Conservation (phyloP, 192 early-diverging fungal genomes). For the Helicostylum pulchrum region DNA sequence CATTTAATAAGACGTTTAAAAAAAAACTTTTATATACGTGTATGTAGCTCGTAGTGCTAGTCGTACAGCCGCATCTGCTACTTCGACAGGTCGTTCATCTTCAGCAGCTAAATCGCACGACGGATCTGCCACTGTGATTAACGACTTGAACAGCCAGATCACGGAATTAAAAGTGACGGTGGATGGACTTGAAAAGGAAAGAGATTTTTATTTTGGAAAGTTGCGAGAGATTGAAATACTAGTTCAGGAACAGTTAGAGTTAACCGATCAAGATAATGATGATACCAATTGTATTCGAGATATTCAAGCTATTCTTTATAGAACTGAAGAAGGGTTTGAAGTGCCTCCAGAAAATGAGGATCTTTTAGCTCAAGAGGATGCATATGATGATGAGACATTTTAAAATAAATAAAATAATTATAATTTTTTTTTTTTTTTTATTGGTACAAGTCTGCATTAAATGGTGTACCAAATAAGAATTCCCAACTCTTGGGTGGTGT, state of each 20-base stretch:
- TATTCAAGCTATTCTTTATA: conserved; percentile 90
- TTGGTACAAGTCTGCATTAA: conserved; percentile 50
- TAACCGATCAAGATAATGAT: conserved; percentile 36
- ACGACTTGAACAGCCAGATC: conserved; percentile 74
- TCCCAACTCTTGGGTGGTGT: conserved; percentile 54
- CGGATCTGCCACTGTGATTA: conserved; percentile 55
- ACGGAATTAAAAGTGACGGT: conserved; percentile 82
- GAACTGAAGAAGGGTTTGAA: conserved; percentile 84
- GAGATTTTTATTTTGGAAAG: conserved; percentile 97
- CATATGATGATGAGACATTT: conserved; percentile 63
- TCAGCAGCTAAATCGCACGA: conserved; percentile 18
- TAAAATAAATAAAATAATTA: conserved; percentile 30
- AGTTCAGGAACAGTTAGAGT: conserved; percentile 70
- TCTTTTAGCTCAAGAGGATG: conserved; percentile 29
- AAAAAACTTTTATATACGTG: too few species aligned
- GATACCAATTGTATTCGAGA: conserved; percentile 59
- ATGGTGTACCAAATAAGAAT: conserved; percentile 50
- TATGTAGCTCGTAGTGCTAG: conserved; percentile 22
- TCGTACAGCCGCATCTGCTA: conserved; percentile 16
- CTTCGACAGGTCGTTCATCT: conserved; percentile 31
- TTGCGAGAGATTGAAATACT: conserved; percentile 92
- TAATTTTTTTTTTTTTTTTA: conserved; percentile 25
- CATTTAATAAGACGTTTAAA: neutral
- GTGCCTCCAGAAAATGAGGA: conserved; percentile 56
- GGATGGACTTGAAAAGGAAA: conserved; percentile 92